Evolutionary conservation across 129 eudicot genomes (phyloP), one percentile per base, ranked within the genome.

Genomic region (Centella asiatica): DNA sequence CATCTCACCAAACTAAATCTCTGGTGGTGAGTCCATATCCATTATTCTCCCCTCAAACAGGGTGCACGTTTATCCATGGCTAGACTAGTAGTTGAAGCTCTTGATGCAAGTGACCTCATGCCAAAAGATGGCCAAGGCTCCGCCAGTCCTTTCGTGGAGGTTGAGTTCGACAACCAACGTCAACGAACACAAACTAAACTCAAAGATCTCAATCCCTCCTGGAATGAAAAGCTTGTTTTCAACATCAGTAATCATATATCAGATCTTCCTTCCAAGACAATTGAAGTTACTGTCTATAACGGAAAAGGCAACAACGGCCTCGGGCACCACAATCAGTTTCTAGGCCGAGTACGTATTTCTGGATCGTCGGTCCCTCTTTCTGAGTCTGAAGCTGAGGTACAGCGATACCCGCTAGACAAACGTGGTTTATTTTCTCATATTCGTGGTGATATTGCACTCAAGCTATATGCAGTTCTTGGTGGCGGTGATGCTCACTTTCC

Each of bases 41-140:
- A 0, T 28, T 5, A 17, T 0, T 25, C 29, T 5, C 13, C 25
- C 2, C 4, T 28, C 19, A 10, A 40, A 40, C 13, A 40, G 2
- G n/a, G 8, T 55, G 12, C 5, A 6, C 1, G 13, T 13, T 13
- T 54, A 4, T 14, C 28, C 32, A 85, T 84, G 87, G 85, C 94
- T 3, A 81, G 74, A 58, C 85, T 90, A 0, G 67, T 90, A 2
- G 82, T 90, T 1, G 73, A 87, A 76, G 86, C 87, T 23, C 60
- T 79, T 10, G 90, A 84, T 20, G 95, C 95, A 25, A 69, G 69
- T 36, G 94, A 90, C 65, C 95, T 90, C 39, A 87, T 77, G 98
- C 98, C 98, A 1, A 90, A 90, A 80, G 95, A 90, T 72, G 94
- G 94, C 1, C 94, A 90, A 66, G 95, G 94, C 19, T 87, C 94